These are phyloP conservation scores for Mycena rosella DNA, from an alignment of 768 basidiomycete species.

Conservation along the genomic window DNA sequence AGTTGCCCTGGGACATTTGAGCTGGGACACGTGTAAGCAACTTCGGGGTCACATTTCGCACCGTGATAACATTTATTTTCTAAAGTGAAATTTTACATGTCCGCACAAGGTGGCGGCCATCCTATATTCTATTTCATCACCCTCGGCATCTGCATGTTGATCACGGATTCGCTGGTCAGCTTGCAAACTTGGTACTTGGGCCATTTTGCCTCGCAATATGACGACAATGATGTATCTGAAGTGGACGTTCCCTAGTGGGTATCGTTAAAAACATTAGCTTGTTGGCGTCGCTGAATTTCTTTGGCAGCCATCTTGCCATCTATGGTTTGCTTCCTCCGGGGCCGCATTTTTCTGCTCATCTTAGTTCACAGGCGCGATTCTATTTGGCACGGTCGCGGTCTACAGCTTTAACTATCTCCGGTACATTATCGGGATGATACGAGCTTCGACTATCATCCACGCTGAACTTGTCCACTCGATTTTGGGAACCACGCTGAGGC, in stretches of 20 bases:
- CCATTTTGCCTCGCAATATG: slow-evolving; percentile 37
- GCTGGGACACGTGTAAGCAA: slow-evolving; percentile 50
- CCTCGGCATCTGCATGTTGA: slow-evolving; percentile 25
- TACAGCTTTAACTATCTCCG: slow-evolving; percentile 46
- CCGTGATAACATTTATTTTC: background rate
- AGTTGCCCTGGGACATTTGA: slow-evolving; percentile 59
- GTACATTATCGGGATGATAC: slow-evolving; percentile 52
- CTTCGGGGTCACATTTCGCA: background rate
- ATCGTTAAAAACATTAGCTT: background rate
- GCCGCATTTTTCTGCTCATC: background rate
- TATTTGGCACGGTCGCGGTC: slow-evolving; percentile 38
- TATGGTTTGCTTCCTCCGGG: slow-evolving; percentile 41
- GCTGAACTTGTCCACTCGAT: slow-evolving; percentile 52
- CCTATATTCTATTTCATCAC: slow-evolving; percentile 33
- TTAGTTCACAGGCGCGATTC: slow-evolving; percentile 36
- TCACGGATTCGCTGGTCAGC: slow-evolving; percentile 28
- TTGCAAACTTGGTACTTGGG: slow-evolving; percentile 38
- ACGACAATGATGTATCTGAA: slow-evolving; percentile 26
- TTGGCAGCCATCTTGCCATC: slow-evolving; percentile 52
- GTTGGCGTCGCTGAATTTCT: background rate
- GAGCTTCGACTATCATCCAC: slow-evolving; percentile 58
- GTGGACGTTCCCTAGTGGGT: slow-evolving; percentile 36
- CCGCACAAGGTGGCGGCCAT: slow-evolving; percentile 33
- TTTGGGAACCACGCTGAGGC: slow-evolving; percentile 61
- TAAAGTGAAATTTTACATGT: slow-evolving; percentile 38